These are phyloP conservation scores for Euphorbia celastroides DNA, from an alignment of 441 rosid genomes.

Conservation along the genomic window DNA sequence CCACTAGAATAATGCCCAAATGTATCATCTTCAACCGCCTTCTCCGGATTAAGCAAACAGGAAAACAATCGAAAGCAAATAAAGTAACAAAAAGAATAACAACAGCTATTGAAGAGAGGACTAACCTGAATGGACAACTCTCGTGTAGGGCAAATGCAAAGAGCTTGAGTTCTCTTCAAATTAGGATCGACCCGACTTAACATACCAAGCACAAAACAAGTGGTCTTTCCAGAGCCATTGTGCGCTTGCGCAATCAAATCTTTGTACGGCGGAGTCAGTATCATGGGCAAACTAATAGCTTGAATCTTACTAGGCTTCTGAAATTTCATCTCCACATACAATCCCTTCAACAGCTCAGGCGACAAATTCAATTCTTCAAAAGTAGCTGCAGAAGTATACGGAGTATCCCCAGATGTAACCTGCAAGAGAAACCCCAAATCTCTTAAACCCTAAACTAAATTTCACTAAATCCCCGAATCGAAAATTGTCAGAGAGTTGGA, in stretches of 20 bases:
- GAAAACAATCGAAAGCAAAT: neutral
- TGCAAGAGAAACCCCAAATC: conserved; percentile 10
- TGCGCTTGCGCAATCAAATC: conserved; percentile 92
- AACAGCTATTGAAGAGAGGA: conserved; percentile 1
- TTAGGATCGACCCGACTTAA: conserved; percentile 72
- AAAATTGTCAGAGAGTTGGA: neutral
- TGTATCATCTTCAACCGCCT: neutral
- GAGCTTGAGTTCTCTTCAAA: conserved; percentile 68
- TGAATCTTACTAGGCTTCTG: conserved; percentile 95
- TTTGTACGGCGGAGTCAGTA: conserved; percentile 75
- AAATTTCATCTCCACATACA: conserved; percentile 89
- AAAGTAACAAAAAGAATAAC: neutral
- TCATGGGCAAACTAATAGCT: conserved; percentile 91
- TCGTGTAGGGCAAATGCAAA: conserved; percentile 91
- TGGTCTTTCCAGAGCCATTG: conserved; percentile 96
- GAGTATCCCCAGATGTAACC: conserved; percentile 78
- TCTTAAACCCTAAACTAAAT: neutral
- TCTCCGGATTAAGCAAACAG: neutral
- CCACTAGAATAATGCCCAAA: neutral
- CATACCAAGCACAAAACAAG: conserved; percentile 97
- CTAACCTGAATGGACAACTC: conserved; percentile 88
- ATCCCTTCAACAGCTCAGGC: conserved; percentile 73
- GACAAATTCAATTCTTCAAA: conserved; percentile 86
- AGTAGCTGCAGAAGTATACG: conserved; percentile 67
- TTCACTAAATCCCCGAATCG: neutral